Base-by-base conservation (phyloP, 257 asterid species). In the Cruciata laevipes region DNA sequence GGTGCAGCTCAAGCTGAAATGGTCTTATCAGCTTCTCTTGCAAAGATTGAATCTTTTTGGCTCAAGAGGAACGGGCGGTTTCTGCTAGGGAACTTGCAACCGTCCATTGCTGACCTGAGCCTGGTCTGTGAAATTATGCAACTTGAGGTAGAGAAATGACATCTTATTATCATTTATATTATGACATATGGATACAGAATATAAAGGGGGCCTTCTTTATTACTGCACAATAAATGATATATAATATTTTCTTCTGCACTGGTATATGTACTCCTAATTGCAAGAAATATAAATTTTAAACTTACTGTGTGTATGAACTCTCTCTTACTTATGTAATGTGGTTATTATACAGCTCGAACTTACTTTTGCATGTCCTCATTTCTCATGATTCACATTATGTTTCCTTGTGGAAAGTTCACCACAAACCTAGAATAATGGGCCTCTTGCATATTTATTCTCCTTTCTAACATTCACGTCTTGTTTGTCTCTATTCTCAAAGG, bases 91-190 rank as follows among this genome's bases (percentile, higher is more conserved):
- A 82, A 84, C 78, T 66, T 52, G 31, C 95, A 87, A 57, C 97
- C 96, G 63, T 90, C 99, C 53, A 88, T 94, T 53, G 96, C 96
- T 1, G 99, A 90, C 79, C 86, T 94, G 75, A 85, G 89, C 75
- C 78, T 94, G 69, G 95, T 84, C 64, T 94, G 95, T 74, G 99
- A 90, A 81, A 69, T 88, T 69, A 87, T 94, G 97, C 91, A 90
- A 75, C 96, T 94, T 69, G 83, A 90, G 97, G 99, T 93, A 75
- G 44, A 81, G 53, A 33, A 49, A 42, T 68, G 51, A 56, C 51
- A 25, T 35, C 27, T 60, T 40, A 44, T 61, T 17, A 66, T 37
- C 57, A 17, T 31, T 51, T 21, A 23, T 74, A 18, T 64, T 20
- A 4, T 61, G 21, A 9, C 24, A 27, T 27, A 38, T 14, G 13